A percentile compares a stretch with the other conserved stretches of the same genome.
Evolutionary conservation across 495 filamentous ascomycete species (phyloP).

Genomic region (Penicillium ochrochloron): DNA sequence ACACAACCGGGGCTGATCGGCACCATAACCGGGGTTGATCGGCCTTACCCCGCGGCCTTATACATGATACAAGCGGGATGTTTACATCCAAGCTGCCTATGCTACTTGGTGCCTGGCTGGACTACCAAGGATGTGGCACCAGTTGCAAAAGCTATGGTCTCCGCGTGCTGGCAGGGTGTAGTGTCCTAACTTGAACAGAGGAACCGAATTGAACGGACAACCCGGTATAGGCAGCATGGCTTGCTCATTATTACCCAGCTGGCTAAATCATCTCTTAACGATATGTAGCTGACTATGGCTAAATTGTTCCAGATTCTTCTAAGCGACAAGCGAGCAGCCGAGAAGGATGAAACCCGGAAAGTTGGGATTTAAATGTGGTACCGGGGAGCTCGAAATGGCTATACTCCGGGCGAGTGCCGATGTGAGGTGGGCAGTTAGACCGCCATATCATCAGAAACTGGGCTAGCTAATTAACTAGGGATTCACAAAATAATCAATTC

Average conservation of each 20-base stretch:
- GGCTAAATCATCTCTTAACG: not conserved
- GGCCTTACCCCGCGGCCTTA: not conserved
- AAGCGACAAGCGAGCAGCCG: not conserved
- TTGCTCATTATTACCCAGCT: not conserved
- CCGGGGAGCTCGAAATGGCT: conserved; percentile 5
- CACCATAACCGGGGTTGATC: not conserved
- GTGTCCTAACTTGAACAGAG: not conserved
- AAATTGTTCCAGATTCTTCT: not conserved
- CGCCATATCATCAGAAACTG: not conserved
- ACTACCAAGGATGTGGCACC: not conserved
- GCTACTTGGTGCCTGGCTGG: not conserved
- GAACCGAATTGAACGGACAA: not conserved
- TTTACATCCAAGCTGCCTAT: not conserved
- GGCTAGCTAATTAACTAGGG: not conserved
- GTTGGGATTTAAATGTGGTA: not conserved
- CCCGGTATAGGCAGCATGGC: not conserved
- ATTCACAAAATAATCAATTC: not conserved
- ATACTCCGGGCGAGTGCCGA: conserved; percentile 6
- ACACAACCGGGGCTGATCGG: not conserved
- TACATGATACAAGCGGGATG: too few species aligned
- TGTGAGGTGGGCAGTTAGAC: not conserved
- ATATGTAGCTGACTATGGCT: not conserved
- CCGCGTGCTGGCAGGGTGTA: not conserved
- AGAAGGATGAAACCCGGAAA: not conserved
- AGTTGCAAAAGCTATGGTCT: not conserved